A percentile compares a stretch with the other conserved stretches of the same genome.
Evolutionary conservation across 805 yeast genomes (phyloP).

Genomic region (Saccharomycopsis sp.): DNA sequence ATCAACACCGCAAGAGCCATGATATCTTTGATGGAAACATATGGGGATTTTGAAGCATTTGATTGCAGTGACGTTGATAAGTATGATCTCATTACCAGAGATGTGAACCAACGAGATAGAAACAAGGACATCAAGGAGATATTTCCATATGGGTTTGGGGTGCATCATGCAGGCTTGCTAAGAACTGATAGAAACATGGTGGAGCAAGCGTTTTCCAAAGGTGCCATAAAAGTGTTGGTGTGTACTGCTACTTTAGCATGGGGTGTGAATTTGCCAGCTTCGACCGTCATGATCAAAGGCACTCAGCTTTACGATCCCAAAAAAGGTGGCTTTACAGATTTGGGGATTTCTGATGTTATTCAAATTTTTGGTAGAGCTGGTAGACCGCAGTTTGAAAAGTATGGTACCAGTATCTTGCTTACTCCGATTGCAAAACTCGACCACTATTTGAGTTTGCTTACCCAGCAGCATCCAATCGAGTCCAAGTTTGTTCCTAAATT

Average conservation of each 20-base stretch:
- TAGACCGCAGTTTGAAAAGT: conserved; percentile 89
- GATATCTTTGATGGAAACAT: conserved; percentile 55
- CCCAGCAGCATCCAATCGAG: conserved; percentile 96
- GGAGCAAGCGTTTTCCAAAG: conserved; percentile 77
- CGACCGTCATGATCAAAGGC: conserved; percentile 92
- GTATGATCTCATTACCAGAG: conserved; percentile 45
- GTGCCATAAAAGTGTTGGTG: conserved; percentile 81
- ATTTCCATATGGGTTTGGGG: conserved; percentile 75
- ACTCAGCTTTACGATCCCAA: conserved; percentile 93
- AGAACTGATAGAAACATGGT: conserved; percentile 83
- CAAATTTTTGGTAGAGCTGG: conserved; percentile 99
- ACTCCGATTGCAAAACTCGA: conserved; percentile 76
- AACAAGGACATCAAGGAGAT: conserved; percentile 76
- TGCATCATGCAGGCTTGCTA: conserved; percentile 96
- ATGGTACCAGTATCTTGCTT: conserved; percentile 86
- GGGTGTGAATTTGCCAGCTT: conserved; percentile 99
- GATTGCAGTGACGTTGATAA: conserved; percentile 41
- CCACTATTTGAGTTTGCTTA: conserved; percentile 78
- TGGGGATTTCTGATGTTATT: conserved; percentile 93
- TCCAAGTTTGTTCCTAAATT: conserved; percentile 68
- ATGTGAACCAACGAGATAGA: conserved; percentile 55
- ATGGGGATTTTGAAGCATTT: conserved; percentile 48
- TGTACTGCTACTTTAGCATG: conserved; percentile 98
- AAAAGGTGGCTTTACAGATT: conserved; percentile 87
- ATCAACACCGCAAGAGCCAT: conserved; percentile 70